A percentile compares a stretch with the other conserved stretches of the same genome.
Evolutionary conservation across 2,329 filamentous ascomycete species (phyloP).

Genomic region (Penicillium sp.): DNA sequence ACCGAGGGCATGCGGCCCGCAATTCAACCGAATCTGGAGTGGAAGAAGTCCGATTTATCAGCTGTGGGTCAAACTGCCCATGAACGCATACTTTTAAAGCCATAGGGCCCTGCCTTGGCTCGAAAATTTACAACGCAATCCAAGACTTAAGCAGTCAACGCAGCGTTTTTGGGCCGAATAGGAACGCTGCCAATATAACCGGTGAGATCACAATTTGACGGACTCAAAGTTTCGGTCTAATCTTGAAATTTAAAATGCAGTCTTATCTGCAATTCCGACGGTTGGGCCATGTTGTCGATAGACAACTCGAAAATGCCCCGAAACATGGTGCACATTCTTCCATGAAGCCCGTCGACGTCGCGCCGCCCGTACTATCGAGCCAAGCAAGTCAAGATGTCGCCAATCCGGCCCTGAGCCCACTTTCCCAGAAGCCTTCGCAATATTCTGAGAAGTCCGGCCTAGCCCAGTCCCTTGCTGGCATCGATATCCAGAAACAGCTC

Average conservation of each 20-base stretch:
- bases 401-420: background rate
- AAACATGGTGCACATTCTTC: background rate
- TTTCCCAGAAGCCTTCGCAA: background rate
- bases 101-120: background rate
- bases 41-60: background rate
- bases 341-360: conserved; percentile 1
- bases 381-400: background rate
- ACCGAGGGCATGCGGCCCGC: background rate
- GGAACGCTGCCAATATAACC: background rate
- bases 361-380: background rate
- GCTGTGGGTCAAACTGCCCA: background rate
- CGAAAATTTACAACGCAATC: no score
- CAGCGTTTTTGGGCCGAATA: no score
- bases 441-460: background rate
- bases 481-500: conserved; percentile 13
- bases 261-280: conserved; percentile 28
- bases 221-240: conserved; percentile 12
- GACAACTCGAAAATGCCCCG: conserved; percentile 15
- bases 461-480: conserved; percentile 9
- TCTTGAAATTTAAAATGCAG: conserved; percentile 20
- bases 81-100: background rate
- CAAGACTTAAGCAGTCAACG: no score
- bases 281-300: conserved; percentile 20
- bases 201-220: conserved; percentile 14
- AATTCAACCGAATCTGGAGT: background rate